A percentile compares a stretch with the other conserved stretches of the same genome.
These are phyloP conservation scores for Whalleya microplaca DNA, from an alignment of 2,329 filamentous ascomycete species.

Conservation along the genomic window DNA sequence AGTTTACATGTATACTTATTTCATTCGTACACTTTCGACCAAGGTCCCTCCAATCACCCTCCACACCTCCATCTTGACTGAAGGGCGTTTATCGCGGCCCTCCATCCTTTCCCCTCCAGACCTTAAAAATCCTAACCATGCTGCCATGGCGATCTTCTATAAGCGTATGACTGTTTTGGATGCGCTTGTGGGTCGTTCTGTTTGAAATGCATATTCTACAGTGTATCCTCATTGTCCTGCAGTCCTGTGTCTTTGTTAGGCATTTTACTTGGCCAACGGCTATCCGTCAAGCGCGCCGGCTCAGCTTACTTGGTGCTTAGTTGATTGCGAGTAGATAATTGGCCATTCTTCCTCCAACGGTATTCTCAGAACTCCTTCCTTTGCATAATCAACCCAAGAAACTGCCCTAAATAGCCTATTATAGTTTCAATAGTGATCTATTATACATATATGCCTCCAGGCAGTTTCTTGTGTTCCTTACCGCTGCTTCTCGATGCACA, in stretches of 20 bases:
- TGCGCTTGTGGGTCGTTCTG: constrained; percentile 14
- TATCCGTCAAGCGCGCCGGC: not conserved
- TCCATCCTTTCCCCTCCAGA: not conserved
- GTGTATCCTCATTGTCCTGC: constrained; percentile 1
- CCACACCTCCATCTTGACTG: not conserved
- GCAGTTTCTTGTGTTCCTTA: constrained; percentile 1
- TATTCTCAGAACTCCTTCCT: not conserved
- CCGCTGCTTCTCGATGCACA: constrained; percentile 8
- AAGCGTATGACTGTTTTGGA: constrained; percentile 22
- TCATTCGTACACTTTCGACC: constrained; percentile 13
- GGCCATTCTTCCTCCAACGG: constrained; percentile 1
- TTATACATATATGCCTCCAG: not conserved
- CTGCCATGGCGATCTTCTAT: constrained; percentile 13
- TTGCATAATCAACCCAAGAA: not conserved
- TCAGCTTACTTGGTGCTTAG: not conserved
- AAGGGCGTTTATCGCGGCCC: constrained; percentile 23
- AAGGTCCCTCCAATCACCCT: constrained; percentile 5
- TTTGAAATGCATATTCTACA: constrained; percentile 14
- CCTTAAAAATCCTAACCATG: constrained; percentile 5
- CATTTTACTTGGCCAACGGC: not conserved
- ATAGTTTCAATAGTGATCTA: not conserved
- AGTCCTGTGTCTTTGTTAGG: not conserved
- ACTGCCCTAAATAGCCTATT: not conserved
- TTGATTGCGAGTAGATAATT: constrained; percentile 12
- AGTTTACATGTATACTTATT: constrained; percentile 8